phyloP scores from a whole-genome alignment of 805 yeast species.

The Ogataea kodamae region DNA sequence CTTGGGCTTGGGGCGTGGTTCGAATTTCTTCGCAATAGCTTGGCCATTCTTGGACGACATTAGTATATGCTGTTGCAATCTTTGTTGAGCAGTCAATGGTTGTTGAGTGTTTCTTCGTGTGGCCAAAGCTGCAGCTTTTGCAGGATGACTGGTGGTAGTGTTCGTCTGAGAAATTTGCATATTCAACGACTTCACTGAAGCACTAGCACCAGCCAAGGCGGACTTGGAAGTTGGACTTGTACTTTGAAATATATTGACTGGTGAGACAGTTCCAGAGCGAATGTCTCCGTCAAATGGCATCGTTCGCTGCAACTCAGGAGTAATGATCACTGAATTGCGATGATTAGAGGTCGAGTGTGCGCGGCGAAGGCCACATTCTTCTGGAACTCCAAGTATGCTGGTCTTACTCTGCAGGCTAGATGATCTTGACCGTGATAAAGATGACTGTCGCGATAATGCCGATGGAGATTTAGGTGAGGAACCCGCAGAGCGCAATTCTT shows the following conservation, averaged over 20 bases:
- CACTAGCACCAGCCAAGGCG: slow-evolving; percentile 27
- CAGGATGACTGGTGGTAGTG: slow-evolving; percentile 12
- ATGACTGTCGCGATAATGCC: slow-evolving; percentile 14
- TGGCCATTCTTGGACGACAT: slow-evolving; percentile 32
- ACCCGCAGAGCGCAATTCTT: slow-evolving; percentile 16
- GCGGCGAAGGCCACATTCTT: slow-evolving; percentile 8
- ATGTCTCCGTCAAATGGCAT: slow-evolving; percentile 2
- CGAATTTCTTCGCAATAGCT: slow-evolving; percentile 27
- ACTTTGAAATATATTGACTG: slow-evolving; percentile 16
- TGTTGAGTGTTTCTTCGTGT: slow-evolving; percentile 15
- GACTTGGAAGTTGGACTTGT: slow-evolving; percentile 13
- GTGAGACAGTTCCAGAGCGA: slow-evolving; percentile 2
- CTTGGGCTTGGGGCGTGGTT: slow-evolving; percentile 23
- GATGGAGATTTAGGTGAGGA: slow-evolving; percentile 13
- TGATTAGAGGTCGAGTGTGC: slow-evolving; percentile 8
- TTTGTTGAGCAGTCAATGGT: slow-evolving; percentile 33
- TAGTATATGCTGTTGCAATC: slow-evolving; percentile 35
- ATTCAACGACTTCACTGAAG: slow-evolving; percentile 19
- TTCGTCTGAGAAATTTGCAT: slow-evolving; percentile 6
- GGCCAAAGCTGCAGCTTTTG: slow-evolving; percentile 25
- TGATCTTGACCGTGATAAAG: slow-evolving; percentile 18
- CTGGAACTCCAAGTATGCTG: too few relatives aligned
- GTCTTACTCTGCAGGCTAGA: slow-evolving; percentile 11
- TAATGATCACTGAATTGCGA: slow-evolving; percentile 14
- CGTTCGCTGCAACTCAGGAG: slow-evolving; percentile 18